These are phyloP conservation scores for Centrapalus pauciflorus DNA, from an alignment of 129 eudicot species.

Conservation along the genomic window DNA sequence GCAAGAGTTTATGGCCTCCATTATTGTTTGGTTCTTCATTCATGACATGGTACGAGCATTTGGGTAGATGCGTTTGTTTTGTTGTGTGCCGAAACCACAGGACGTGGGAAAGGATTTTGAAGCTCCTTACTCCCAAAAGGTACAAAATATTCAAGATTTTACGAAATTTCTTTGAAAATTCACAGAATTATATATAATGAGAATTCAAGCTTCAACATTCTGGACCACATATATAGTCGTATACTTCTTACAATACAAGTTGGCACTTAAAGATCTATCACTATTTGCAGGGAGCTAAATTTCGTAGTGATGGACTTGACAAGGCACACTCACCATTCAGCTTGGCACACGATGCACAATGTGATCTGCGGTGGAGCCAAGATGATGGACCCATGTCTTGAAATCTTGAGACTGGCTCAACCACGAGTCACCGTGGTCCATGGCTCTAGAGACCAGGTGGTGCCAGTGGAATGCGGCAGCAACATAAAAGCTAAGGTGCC, in stretches of 20 bases:
- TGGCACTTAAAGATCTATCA: neutral
- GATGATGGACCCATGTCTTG: slow-evolving; percentile 54
- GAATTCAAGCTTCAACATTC: neutral
- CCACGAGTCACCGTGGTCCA: slow-evolving; percentile 46
- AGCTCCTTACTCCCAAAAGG: slow-evolving; percentile 55
- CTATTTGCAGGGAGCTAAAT: slow-evolving; percentile 48
- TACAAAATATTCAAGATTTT: slow-evolving; percentile 17
- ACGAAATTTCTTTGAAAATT: neutral
- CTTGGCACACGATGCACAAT: slow-evolving; percentile 97
- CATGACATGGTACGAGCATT: slow-evolving; percentile 92
- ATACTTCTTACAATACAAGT: neutral
- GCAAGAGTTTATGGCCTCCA: slow-evolving; percentile 72
- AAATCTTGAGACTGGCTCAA: slow-evolving; percentile 25
- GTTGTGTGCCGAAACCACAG: slow-evolving; percentile 64
- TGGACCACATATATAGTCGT: too few species aligned
- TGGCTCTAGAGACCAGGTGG: slow-evolving; percentile 59
- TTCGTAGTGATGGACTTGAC: slow-evolving; percentile 39
- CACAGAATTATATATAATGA: neutral
- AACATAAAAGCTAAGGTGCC: slow-evolving; percentile 60
- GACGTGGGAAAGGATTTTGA: slow-evolving; percentile 58
- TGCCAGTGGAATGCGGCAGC: slow-evolving; percentile 70
- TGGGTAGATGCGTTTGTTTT: slow-evolving; percentile 74
- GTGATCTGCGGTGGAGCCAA: slow-evolving; percentile 77
- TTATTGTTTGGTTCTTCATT: slow-evolving; percentile 63
- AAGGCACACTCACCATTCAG: slow-evolving; percentile 87